Percentiles rank a stretch among this genome's conserved stretches.
phyloP scores from a whole-genome alignment of 2,329 filamentous ascomycete genomes.

The Fusarium sp. region DNA sequence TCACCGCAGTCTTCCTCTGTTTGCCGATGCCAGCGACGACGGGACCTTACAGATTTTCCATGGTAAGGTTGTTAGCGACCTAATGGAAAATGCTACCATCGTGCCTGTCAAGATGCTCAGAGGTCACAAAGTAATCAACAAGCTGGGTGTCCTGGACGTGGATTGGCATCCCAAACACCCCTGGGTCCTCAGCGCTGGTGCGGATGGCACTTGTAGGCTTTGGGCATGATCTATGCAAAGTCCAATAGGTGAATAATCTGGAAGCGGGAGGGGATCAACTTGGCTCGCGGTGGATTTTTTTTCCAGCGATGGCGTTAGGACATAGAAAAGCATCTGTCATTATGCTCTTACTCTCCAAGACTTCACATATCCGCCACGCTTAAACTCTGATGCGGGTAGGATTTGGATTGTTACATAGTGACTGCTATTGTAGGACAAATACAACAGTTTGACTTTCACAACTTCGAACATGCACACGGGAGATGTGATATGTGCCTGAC shows the following conservation, averaged over 20 bases:
- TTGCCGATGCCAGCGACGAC: conserved; percentile 96
- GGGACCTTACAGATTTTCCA: conserved; percentile 97
- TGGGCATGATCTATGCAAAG: conserved; percentile 69
- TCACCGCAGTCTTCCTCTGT: conserved; percentile 86
- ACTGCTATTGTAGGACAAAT: not conserved
- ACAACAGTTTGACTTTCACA: not conserved
- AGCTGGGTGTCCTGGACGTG: conserved; percentile 91
- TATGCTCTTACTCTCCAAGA: not conserved
- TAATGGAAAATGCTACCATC: conserved; percentile 97
- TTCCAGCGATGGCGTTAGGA: conserved; percentile 46
- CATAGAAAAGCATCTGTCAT: conserved; percentile 24
- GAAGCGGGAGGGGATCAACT: not conserved
- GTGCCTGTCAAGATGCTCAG: conserved; percentile 95
- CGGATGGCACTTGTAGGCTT: conserved; percentile 91
- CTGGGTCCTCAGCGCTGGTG: conserved; percentile 94
- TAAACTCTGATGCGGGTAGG: not conserved
- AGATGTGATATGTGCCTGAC: no score
- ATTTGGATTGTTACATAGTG: not conserved
- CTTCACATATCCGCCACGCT: not conserved
- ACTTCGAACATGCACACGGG: not conserved
- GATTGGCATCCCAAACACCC: conserved; percentile 97
- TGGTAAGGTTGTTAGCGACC: conserved; percentile 92
- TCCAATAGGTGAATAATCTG: not conserved
- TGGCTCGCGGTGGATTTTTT: conserved; percentile 29
- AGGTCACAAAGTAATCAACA: conserved; percentile 88